Percentiles rank a stretch among this genome's conserved stretches.
Evolutionary conservation across 2,329 filamentous ascomycete genomes (phyloP).

Genomic region (Alternaria sp.): DNA sequence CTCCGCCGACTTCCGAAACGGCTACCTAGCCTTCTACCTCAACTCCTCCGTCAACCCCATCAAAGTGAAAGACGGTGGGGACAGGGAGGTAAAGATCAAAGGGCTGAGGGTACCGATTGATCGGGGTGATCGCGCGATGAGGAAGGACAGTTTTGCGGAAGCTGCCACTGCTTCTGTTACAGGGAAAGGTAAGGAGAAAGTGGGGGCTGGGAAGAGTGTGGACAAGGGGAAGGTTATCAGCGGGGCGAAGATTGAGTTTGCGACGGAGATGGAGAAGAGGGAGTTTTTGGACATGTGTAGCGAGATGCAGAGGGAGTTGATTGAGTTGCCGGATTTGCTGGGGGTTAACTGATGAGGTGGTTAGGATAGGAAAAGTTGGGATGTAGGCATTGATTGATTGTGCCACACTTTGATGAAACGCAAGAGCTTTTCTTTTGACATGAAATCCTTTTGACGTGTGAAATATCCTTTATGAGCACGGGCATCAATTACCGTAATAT

Average conservation of each 20-base stretch:
- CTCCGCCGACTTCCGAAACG: conserved; percentile 51
- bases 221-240: conserved; percentile 50
- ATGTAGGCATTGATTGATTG: not conserved
- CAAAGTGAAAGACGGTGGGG: conserved; percentile 50
- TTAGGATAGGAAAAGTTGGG: not conserved
- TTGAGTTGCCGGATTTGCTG: conserved; percentile 48
- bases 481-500: too few species aligned
- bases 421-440: too few species aligned
- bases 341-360: conserved; percentile 30
- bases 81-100: conserved; percentile 50
- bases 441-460: too few species aligned
- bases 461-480: too few species aligned
- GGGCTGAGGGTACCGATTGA: conserved; percentile 49
- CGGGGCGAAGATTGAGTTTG: conserved; percentile 54
- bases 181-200: conserved; percentile 17
- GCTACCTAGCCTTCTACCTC: conserved; percentile 55
- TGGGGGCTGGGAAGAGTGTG: conserved; percentile 15
- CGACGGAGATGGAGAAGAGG: conserved; percentile 49
- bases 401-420: too few species aligned
- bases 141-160: conserved; percentile 30
- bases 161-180: not conserved
- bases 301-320: conserved; percentile 46
- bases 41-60: conserved; percentile 49
- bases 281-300: conserved; percentile 48
- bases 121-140: conserved; percentile 13